Percentiles rank a stretch among this genome's conserved stretches.
These are phyloP conservation scores for Sequoia sempervirens DNA, from an alignment of 75 land plant species.

Conservation along the genomic window DNA sequence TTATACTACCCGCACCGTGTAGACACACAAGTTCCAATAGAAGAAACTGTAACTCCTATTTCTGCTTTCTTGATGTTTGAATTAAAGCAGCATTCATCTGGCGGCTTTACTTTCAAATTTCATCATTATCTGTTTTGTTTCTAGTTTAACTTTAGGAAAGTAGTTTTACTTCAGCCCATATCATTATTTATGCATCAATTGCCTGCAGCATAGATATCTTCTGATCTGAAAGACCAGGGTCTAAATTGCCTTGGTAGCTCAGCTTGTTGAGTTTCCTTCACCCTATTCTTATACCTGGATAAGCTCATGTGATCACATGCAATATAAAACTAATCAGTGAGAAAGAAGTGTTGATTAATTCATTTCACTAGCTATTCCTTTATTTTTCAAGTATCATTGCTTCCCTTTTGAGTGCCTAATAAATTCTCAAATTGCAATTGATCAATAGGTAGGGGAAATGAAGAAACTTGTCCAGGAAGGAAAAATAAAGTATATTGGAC, in stretches of 20 bases:
- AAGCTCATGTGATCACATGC: not conserved
- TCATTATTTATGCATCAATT: not conserved
- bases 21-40: conserved; percentile 23
- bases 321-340: not conserved
- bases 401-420: not conserved
- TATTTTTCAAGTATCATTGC: not conserved
- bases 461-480: conserved; percentile 62
- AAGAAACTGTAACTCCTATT: conserved; percentile 14
- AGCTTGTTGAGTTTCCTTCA: not conserved
- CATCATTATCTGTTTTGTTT: not conserved
- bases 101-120: not conserved
- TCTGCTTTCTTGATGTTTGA: not conserved
- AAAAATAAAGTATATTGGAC: conserved; percentile 59
- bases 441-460: conserved; percentile 49
- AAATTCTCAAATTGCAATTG: not conserved
- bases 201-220: not conserved
- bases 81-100: not conserved
- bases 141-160: not conserved
- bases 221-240: not conserved
- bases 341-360: not conserved
- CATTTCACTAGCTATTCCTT: not conserved
- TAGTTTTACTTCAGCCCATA: not conserved
- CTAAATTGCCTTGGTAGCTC: not conserved
- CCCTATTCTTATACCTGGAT: not conserved
- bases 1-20: conserved; percentile 31